Evolutionary conservation across 2,329 filamentous ascomycete species (phyloP).

Genomic region (Neonectria sp.): DNA sequence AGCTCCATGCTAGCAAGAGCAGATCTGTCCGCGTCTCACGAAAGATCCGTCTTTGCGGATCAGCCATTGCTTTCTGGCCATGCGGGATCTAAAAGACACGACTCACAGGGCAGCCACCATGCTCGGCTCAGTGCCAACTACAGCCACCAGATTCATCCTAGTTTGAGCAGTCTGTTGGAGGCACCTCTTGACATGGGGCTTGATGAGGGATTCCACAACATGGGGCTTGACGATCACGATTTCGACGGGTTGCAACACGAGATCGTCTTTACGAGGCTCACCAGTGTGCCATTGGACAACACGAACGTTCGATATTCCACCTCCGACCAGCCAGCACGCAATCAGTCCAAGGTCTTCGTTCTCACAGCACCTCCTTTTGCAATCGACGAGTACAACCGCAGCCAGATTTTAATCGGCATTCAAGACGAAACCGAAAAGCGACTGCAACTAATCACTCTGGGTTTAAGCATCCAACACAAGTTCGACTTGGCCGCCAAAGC

Average conservation of each 20-base stretch:
- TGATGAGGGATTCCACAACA: constrained; percentile 80
- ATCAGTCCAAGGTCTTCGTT: constrained; percentile 77
- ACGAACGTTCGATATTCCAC: constrained; percentile 73
- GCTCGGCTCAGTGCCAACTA: constrained; percentile 59
- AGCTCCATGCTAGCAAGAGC: constrained; percentile 92
- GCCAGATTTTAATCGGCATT: constrained; percentile 76
- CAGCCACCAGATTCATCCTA: constrained; percentile 63
- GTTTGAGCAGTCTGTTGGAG: constrained; percentile 75
- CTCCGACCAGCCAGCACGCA: constrained; percentile 66
- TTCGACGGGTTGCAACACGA: constrained; percentile 81
- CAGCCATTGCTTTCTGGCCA: constrained; percentile 61
- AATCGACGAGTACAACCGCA: constrained; percentile 66
- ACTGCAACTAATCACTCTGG: constrained; percentile 76
- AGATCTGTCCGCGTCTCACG: constrained; percentile 88
- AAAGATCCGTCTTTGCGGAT: constrained; percentile 85
- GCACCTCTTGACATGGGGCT: constrained; percentile 78
- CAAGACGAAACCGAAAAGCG: constrained; percentile 78
- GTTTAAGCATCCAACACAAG: constrained; percentile 63
- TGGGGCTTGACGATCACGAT: constrained; percentile 80
- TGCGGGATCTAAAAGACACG: constrained; percentile 71
- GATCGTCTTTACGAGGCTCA: constrained; percentile 79
- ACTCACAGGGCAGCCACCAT: constrained; percentile 74
- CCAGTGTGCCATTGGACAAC: constrained; percentile 75
- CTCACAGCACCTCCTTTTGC: constrained; percentile 72
- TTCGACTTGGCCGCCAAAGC: constrained; percentile 44